These are phyloP conservation scores for Chrysanthemum makinoi DNA, from an alignment of 129 eudicot genomes.

Conservation along the genomic window DNA sequence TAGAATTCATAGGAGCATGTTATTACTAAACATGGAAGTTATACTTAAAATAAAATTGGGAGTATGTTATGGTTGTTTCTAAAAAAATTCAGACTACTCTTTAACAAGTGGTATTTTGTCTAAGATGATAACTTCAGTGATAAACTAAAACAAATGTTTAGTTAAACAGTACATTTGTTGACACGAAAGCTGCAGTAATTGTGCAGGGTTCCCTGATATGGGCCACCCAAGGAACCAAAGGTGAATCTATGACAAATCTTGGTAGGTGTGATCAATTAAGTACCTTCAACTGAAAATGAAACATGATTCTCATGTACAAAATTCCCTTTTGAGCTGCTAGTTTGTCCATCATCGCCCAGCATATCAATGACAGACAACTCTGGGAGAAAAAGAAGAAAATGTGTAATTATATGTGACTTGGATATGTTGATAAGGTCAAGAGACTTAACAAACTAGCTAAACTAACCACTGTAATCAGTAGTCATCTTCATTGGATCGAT, in stretches of 20 bases:
- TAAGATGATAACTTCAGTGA: neutral
- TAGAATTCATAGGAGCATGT: constrained; percentile 1
- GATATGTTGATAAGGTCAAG: constrained; percentile 13
- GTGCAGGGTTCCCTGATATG: no score
- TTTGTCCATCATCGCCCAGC: constrained; percentile 71
- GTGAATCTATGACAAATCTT: constrained; percentile 17
- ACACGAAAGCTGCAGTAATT: no score
- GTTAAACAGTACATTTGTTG: neutral
- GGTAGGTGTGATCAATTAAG: constrained; percentile 8
- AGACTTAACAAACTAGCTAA: constrained; percentile 8
- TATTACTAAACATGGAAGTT: neutral
- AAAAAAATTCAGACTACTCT: no score
- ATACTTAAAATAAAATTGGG: neutral
- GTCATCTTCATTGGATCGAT: constrained; percentile 37
- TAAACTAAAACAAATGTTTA: neutral
- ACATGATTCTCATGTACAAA: constrained; percentile 70
- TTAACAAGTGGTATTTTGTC: neutral
- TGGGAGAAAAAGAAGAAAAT: constrained; percentile 31
- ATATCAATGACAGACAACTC: constrained; percentile 72
- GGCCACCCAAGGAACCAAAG: neutral
- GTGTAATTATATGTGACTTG: constrained; percentile 17
- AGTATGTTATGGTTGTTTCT: neutral
- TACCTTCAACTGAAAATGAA: constrained; percentile 91
- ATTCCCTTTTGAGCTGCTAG: constrained; percentile 35
- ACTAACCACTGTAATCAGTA: constrained; percentile 24